phyloP scores from a whole-genome alignment of 2,329 filamentous ascomycete species.

The Gaeumannomyces sp. region DNA sequence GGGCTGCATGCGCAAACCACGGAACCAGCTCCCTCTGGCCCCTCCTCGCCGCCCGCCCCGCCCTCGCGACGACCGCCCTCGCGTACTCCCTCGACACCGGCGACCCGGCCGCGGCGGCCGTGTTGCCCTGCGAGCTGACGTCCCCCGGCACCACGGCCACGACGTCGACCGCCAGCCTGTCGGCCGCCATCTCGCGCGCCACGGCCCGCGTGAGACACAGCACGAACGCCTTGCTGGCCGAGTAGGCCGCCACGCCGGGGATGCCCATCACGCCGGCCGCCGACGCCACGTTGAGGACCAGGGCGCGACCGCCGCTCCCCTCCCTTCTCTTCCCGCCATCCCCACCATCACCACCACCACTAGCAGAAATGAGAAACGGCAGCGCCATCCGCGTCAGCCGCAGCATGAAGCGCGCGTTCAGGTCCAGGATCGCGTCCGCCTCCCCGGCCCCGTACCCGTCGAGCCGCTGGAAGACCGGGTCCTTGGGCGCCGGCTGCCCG shows the following conservation, averaged over 20 bases:
- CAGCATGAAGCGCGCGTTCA: slow-evolving; percentile 30
- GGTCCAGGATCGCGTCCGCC: slow-evolving; percentile 24
- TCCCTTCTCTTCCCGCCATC: slow-evolving; percentile 11
- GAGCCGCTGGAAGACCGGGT: slow-evolving; percentile 22
- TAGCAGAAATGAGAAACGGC: slow-evolving; percentile 15
- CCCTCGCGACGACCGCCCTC: neutral
- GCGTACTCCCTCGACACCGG: neutral
- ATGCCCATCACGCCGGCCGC: slow-evolving; percentile 17
- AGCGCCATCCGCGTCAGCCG: slow-evolving; percentile 26
- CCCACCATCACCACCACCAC: neutral
- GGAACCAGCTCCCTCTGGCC: neutral
- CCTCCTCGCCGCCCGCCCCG: neutral
- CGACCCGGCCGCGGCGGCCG: neutral
- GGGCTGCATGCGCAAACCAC: neutral
- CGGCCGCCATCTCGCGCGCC: slow-evolving; percentile 22
- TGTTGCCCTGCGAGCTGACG: slow-evolving; percentile 21
- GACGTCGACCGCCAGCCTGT: slow-evolving; percentile 22
- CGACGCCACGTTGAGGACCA: slow-evolving; percentile 26
- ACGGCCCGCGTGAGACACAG: slow-evolving; percentile 22
- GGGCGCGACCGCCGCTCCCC: slow-evolving; percentile 17
- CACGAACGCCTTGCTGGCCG: slow-evolving; percentile 26
- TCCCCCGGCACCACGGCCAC: slow-evolving; percentile 24
- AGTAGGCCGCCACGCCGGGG: slow-evolving; percentile 25
- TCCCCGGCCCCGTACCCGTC: slow-evolving; percentile 22
- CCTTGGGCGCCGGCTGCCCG: slow-evolving; percentile 19